These are phyloP conservation scores for Akanthomyces dipterigenus DNA, from an alignment of 2,329 filamentous ascomycete genomes.

Conservation along the genomic window DNA sequence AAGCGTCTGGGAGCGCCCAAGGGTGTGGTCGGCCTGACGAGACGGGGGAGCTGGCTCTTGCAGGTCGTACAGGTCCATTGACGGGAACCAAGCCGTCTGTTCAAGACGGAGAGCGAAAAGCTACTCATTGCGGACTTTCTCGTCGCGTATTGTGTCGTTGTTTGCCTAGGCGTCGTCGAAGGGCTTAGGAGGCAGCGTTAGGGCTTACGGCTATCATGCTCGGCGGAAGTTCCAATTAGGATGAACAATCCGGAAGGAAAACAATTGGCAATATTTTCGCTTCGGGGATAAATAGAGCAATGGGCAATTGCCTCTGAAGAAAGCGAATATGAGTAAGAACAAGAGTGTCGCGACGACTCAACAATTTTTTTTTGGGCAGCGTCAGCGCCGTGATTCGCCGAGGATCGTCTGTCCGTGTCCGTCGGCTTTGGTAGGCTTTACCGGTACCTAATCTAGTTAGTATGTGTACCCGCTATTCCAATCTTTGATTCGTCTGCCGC, in stretches of 20 bases:
- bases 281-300: background rate
- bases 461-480: background rate
- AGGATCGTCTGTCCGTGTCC: constrained; percentile 11
- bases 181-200: background rate
- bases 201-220: constrained; percentile 10
- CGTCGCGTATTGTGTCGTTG: background rate
- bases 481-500: background rate
- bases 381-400: constrained; percentile 17
- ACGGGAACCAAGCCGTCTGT: constrained; percentile 30
- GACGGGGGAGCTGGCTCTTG: constrained; percentile 32
- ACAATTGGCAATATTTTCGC: background rate
- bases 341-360: constrained; percentile 9
- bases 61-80: constrained; percentile 43
- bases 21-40: constrained; percentile 21
- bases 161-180: background rate
- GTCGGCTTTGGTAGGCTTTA: background rate
- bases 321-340: background rate
- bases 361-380: constrained; percentile 13
- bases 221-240: background rate
- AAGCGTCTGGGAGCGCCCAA: constrained; percentile 22
- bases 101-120: constrained; percentile 31
- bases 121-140: constrained; percentile 33
- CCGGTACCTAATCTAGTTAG: background rate
- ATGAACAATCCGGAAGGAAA: background rate
- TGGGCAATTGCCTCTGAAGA: background rate